phyloP scores from a whole-genome alignment of 2,329 filamentous ascomycete genomes.

The Arthrobotrys iridis region DNA sequence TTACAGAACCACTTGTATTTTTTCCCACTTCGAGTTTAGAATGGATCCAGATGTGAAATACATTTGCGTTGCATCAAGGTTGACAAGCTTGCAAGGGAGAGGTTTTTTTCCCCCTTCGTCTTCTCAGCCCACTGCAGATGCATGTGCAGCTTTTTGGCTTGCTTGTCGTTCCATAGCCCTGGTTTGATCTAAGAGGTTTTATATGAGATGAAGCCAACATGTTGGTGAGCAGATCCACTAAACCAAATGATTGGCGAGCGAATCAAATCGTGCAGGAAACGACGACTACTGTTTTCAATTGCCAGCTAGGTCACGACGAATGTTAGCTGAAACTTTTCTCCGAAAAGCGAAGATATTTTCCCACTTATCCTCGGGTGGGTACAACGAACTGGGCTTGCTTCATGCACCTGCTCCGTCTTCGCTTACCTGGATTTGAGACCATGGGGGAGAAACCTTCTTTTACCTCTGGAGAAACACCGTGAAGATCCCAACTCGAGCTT shows the following conservation, averaged over 20 bases:
- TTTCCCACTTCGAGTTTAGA: constrained; percentile 35
- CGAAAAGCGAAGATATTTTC: constrained; percentile 18
- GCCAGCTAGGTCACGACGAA: constrained; percentile 9
- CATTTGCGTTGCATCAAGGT: constrained; percentile 38
- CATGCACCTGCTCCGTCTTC: neutral
- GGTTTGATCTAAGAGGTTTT: constrained; percentile 30
- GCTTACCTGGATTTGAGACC: neutral
- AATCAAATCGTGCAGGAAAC: constrained; percentile 29
- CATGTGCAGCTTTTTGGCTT: constrained; percentile 13
- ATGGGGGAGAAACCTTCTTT: neutral
- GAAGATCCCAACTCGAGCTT: constrained; percentile 12
- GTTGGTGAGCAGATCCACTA: constrained; percentile 27
- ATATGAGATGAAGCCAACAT: constrained; percentile 43
- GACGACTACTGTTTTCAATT: constrained; percentile 16
- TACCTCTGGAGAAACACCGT: neutral
- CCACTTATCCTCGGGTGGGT: constrained; percentile 38
- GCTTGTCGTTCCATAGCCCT: constrained; percentile 10
- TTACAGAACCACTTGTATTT: constrained; percentile 34
- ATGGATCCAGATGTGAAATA: constrained; percentile 16
- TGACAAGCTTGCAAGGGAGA: constrained; percentile 10
- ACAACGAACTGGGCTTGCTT: constrained; percentile 8
- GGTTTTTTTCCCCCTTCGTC: constrained; percentile 18
- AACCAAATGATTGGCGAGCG: constrained; percentile 37
- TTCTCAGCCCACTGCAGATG: constrained; percentile 23
- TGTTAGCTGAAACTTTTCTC: constrained; percentile 32